Conservation (phyloP, 2,329 filamentous ascomycete species). For the Colletotrichum scovillei region DNA sequence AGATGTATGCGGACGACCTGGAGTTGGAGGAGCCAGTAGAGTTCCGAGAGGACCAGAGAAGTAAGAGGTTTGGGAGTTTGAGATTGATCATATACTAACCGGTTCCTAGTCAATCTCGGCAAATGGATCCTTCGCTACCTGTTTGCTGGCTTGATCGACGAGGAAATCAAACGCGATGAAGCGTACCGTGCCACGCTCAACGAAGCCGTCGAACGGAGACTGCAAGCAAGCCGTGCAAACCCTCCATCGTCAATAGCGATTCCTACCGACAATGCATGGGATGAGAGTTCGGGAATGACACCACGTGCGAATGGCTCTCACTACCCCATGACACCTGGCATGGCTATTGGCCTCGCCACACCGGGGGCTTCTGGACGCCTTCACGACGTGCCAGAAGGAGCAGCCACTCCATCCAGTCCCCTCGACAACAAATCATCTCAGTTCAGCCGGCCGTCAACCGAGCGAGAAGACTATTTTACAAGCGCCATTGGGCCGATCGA, state of each 20-base stretch:
- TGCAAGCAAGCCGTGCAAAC: conserved; percentile 64
- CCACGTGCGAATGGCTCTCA: conserved; percentile 74
- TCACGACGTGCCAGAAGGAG: conserved; percentile 61
- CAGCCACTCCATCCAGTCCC: conserved; percentile 54
- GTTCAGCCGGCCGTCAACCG: conserved; percentile 69
- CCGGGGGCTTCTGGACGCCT: conserved; percentile 59
- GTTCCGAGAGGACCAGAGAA: conserved; percentile 93
- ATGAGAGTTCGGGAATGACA: conserved; percentile 55
- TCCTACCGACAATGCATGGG: conserved; percentile 49
- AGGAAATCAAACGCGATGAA: conserved; percentile 87
- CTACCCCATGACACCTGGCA: conserved; percentile 75
- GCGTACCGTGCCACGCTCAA: conserved; percentile 77
- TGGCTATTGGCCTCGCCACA: conserved; percentile 83
- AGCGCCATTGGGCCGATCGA: conserved; percentile 64
- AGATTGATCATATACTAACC: neutral
- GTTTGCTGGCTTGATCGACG: conserved; percentile 88
- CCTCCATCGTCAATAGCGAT: conserved; percentile 70
- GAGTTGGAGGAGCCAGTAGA: conserved; percentile 78
- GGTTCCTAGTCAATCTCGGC: conserved; percentile 83
- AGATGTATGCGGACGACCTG: conserved; percentile 95
- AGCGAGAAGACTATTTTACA: conserved; percentile 83
- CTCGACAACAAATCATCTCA: conserved; percentile 68
- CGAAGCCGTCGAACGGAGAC: conserved; percentile 68
- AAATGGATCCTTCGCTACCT: conserved; percentile 96
- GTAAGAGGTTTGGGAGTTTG: conserved; percentile 58